These are phyloP conservation scores for Trichoderma atroviride DNA, from an alignment of 2,329 filamentous ascomycete genomes.

Conservation along the genomic window DNA sequence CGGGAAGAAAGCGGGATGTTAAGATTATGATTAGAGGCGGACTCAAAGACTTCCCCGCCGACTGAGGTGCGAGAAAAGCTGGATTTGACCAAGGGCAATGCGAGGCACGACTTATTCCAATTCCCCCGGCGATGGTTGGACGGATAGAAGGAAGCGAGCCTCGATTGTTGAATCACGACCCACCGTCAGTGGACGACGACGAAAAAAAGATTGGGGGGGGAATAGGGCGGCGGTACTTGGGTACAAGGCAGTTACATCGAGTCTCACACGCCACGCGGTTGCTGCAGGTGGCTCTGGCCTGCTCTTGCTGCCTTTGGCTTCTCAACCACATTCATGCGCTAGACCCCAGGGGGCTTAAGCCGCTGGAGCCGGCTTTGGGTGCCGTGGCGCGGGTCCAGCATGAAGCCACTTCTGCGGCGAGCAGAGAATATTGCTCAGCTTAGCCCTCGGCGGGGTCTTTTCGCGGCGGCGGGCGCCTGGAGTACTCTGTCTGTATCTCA, in stretches of 20 bases:
- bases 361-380: slow-evolving; percentile 21
- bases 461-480: slow-evolving; percentile 1
- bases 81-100: background rate
- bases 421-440: slow-evolving; percentile 12
- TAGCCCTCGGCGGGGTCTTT: background rate
- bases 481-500: background rate
- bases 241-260: slow-evolving; percentile 18
- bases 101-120: slow-evolving; percentile 11
- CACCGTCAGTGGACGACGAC: slow-evolving; percentile 38
- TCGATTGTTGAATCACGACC: slow-evolving; percentile 44
- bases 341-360: slow-evolving; percentile 27
- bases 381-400: slow-evolving; percentile 19
- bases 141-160: slow-evolving; percentile 30
- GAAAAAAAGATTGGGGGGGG: slow-evolving; percentile 42
- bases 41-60: slow-evolving; percentile 33
- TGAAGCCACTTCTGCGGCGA: slow-evolving; percentile 15
- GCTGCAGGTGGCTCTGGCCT: slow-evolving; percentile 28
- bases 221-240: slow-evolving; percentile 26
- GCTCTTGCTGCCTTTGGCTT: slow-evolving; percentile 31
- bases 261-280: slow-evolving; percentile 16
- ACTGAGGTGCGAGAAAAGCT: slow-evolving; percentile 3
- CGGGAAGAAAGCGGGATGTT: slow-evolving; percentile 24
- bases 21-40: slow-evolving; percentile 28
- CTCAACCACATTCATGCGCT: slow-evolving; percentile 33
- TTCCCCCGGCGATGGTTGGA: slow-evolving; percentile 29